Conservation (phyloP, 495 filamentous ascomycete species). For the Penicillium riverlandense region DNA sequence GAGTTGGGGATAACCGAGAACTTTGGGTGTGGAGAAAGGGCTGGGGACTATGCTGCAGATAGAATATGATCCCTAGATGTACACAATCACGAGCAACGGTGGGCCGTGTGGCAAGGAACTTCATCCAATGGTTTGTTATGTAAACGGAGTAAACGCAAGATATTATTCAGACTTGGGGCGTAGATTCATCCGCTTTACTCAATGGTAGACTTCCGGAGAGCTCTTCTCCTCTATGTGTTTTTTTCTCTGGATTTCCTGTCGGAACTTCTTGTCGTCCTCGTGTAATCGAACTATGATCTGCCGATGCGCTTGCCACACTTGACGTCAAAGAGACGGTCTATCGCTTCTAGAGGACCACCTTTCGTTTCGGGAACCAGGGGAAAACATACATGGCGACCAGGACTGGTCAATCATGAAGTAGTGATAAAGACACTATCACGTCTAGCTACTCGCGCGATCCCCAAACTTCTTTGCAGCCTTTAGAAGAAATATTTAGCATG, state of each 20-base stretch:
- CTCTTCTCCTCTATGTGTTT: not conserved
- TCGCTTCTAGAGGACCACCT: conserved; percentile 37
- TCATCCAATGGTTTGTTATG: too few relatives aligned
- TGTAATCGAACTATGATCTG: conserved; percentile 37
- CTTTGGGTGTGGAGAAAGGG: too few relatives aligned
- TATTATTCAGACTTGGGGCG: too few relatives aligned
- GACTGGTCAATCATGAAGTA: conserved; percentile 18
- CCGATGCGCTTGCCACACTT: conserved; percentile 42
- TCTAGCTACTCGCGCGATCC: too few relatives aligned
- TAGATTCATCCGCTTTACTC: not conserved
- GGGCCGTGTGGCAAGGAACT: too few relatives aligned
- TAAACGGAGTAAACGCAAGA: too few relatives aligned
- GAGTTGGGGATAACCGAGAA: not conserved
- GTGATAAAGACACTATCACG: too few relatives aligned
- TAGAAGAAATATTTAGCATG: too few relatives aligned
- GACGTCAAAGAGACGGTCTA: conserved; percentile 46
- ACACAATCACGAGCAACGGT: too few relatives aligned
- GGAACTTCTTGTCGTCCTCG: conserved; percentile 37
- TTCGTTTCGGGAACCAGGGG: conserved; percentile 56
- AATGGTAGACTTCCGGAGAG: not conserved
- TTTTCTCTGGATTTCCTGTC: conserved; percentile 2
- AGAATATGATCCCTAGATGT: too few relatives aligned
- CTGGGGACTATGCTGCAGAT: too few relatives aligned
- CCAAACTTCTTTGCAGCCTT: too few relatives aligned
- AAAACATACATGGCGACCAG: conserved; percentile 53